Evolutionary conservation across 495 filamentous ascomycete species (phyloP), one percentile per base, ranked within the genome.

Genomic region (Hyaloscypha bicolor): DNA sequence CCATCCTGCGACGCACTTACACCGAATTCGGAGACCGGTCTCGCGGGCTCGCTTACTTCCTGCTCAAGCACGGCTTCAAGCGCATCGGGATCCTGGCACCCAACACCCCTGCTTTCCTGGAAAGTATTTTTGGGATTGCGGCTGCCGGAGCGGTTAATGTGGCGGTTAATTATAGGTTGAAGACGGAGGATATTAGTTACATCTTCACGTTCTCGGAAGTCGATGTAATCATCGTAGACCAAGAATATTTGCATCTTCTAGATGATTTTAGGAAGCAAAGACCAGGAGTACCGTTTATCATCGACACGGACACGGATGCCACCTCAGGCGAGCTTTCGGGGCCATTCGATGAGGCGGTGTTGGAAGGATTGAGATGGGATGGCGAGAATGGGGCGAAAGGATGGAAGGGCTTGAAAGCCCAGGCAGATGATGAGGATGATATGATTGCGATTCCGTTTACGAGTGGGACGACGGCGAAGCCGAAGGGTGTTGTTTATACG

Each of bases 71-170:
- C 63, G 83, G 82, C 9, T 86, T 84, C 71, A 89, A 86, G 74
- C 85, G 90, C 64, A 85, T 89, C 2, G 95, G 95, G 6, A 88
- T 99, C 48, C 82, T 99, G 5, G 87, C 86, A 25, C 89, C 96
- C 1, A 99, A 99, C 75, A 99, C 95, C 6, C 95, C 95, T 3
- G 95, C 93, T 0, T 97, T 97, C 75, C 79, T 98, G 22, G 94
- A 98, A 78, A 83, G 86, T 2, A 90, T 97, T 58, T 99, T 93
- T 72, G 95, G 91, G 6, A 91, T 97, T 73, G 88, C 87, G 2
- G 95, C 93, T 29, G 93, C 92, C 3, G 93, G 93, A 9, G 92
- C 81, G 11, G 84, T 96, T 11, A 90, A 92, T 70, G 88, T 96
- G 66, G 87, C 88, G 8, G 90, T 93, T n/a, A 99, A 99, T 72